Percentiles rank a stretch among this genome's conserved stretches.
Conservation (phyloP, 2,329 filamentous ascomycete genomes). For the Hypoxylon sp. region DNA sequence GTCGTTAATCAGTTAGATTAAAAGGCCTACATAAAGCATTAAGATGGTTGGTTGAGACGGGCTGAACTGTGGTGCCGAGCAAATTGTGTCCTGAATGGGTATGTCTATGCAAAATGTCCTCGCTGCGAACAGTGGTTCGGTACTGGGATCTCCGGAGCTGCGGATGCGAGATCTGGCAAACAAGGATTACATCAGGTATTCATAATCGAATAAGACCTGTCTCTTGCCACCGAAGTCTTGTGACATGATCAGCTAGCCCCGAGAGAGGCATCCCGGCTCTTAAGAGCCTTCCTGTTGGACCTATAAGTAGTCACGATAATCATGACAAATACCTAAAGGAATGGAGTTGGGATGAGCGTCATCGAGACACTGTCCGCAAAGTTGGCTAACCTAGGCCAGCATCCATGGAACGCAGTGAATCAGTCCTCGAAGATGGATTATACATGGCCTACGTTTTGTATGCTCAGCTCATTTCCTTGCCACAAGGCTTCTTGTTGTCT, state of each 20-base stretch:
- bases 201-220: slow-evolving; percentile 14
- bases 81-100: slow-evolving; percentile 33
- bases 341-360: background rate
- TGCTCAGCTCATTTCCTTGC: background rate
- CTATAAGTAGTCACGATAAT: background rate
- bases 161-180: slow-evolving; percentile 39
- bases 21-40: slow-evolving; percentile 9
- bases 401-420: too few relatives aligned
- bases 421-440: background rate
- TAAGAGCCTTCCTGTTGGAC: background rate
- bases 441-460: background rate
- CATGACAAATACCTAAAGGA: background rate
- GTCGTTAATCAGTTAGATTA: slow-evolving; percentile 38
- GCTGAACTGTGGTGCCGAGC: slow-evolving; percentile 26
- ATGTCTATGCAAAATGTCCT: slow-evolving; percentile 30
- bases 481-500: background rate
- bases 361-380: background rate
- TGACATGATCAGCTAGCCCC: slow-evolving; percentile 9
- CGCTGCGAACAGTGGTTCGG: slow-evolving; percentile 24
- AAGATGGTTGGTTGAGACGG: slow-evolving; percentile 31
- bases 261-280: slow-evolving; percentile 2
- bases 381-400: background rate
- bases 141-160: slow-evolving; percentile 35
- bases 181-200: slow-evolving; percentile 21
- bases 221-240: slow-evolving; percentile 5